These are phyloP conservation scores for Carallia pectinifolia DNA, from an alignment of 345 rosid genomes.

Conservation along the genomic window DNA sequence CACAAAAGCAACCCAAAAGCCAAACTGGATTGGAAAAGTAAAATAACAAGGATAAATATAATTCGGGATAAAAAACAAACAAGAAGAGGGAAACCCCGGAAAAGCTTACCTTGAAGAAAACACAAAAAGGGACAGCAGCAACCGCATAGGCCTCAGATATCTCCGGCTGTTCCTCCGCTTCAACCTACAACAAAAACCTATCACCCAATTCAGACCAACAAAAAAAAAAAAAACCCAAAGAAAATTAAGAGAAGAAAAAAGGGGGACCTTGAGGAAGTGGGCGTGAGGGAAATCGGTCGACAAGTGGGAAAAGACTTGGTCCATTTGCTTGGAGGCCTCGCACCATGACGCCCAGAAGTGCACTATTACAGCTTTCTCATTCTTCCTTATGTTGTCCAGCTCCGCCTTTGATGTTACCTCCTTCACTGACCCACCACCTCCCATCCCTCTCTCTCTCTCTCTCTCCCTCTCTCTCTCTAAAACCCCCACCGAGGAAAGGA, in stretches of 20 bases:
- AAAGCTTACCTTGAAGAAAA: constrained; percentile 70
- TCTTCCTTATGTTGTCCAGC: constrained; percentile 53
- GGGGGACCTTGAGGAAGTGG: constrained; percentile 70
- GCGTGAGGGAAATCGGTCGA: constrained; percentile 83
- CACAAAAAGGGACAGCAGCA: constrained; percentile 84
- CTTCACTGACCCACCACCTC: constrained; percentile 65
- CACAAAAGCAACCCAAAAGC: no score
- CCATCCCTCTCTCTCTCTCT: constrained; percentile 30
- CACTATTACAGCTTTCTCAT: constrained; percentile 53
- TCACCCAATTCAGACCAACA: background rate
- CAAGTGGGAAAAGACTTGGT: constrained; percentile 88
- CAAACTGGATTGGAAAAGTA: no score
- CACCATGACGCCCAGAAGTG: constrained; percentile 99
- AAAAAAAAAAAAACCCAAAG: background rate
- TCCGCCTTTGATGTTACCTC: constrained; percentile 77
- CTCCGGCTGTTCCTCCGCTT: constrained; percentile 96
- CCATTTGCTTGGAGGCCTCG: constrained; percentile 99
- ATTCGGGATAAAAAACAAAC: background rate
- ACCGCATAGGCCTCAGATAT: constrained; percentile 81
- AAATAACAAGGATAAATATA: background rate
- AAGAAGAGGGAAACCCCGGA: background rate
- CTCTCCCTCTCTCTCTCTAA: no score
- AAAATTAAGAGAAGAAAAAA: background rate
- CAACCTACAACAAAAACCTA: constrained; percentile 53
- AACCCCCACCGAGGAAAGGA: no score